Conservation (phyloP, 805 yeast genomes). For the Barnettozyma siamensis region DNA sequence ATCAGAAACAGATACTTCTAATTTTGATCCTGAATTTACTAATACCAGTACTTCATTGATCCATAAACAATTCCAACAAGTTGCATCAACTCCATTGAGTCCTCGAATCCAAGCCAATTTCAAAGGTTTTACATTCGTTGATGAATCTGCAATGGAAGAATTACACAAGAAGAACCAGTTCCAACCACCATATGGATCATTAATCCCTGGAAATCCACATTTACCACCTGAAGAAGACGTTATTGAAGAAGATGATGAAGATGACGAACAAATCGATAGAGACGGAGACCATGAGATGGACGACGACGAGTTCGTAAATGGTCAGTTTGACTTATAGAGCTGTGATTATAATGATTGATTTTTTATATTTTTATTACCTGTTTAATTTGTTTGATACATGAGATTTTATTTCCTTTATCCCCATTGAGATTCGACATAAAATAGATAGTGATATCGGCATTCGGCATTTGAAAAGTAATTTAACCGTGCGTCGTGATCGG, state of each 20-base stretch:
- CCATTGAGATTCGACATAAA: too few species aligned
- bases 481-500: too few species aligned
- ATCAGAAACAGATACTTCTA: constrained; percentile 90
- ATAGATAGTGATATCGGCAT: too few species aligned
- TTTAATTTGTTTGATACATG: background rate
- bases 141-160: constrained; percentile 88
- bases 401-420: too few species aligned
- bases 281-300: constrained; percentile 58
- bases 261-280: constrained; percentile 39
- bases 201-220: constrained; percentile 75
- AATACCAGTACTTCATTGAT: constrained; percentile 81
- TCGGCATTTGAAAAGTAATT: too few species aligned
- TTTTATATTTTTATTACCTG: background rate
- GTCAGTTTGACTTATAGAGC: constrained; percentile 74
- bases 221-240: constrained; percentile 81
- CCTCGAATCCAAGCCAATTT: constrained; percentile 96
- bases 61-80: constrained; percentile 55
- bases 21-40: constrained; percentile 97
- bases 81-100: constrained; percentile 67
- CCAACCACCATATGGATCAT: constrained; percentile 51
- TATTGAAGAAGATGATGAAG: constrained; percentile 60
- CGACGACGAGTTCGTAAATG: constrained; percentile 83
- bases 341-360: background rate
- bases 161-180: constrained; percentile 40
- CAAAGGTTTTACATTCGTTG: constrained; percentile 95